These are phyloP conservation scores for Chaetomiaceae sp. DNA, from an alignment of 2,329 filamentous ascomycete genomes.

Conservation along the genomic window DNA sequence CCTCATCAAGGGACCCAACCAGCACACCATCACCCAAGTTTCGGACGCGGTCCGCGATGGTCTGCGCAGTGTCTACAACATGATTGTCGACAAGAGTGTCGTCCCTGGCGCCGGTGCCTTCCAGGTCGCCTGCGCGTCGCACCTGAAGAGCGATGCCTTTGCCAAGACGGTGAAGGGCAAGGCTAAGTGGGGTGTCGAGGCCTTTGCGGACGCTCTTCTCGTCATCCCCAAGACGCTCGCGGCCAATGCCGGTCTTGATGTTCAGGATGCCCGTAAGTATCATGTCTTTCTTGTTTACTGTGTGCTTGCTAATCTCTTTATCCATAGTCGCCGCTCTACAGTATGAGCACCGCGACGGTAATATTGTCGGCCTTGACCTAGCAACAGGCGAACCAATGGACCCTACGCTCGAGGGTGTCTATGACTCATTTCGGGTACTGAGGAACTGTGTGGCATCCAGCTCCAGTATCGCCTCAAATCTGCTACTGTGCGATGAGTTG, in stretches of 20 bases:
- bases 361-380: constrained; percentile 81
- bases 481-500: constrained; percentile 93
- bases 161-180: constrained; percentile 93
- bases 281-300: not conserved
- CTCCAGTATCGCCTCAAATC: constrained; percentile 90
- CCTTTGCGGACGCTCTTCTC: constrained; percentile 90
- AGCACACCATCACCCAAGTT: constrained; percentile 94
- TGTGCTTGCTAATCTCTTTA: constrained; percentile 11
- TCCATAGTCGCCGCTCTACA: constrained; percentile 72
- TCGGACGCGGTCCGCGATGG: constrained; percentile 95
- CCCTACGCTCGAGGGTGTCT: constrained; percentile 85
- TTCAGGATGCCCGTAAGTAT: constrained; percentile 84
- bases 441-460: constrained; percentile 92
- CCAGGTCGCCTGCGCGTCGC: constrained; percentile 86
- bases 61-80: constrained; percentile 95
- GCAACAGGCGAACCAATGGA: constrained; percentile 91
- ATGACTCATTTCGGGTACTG: constrained; percentile 92
- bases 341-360: constrained; percentile 79
- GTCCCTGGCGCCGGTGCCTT: constrained; percentile 93
- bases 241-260: constrained; percentile 91
- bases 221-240: constrained; percentile 97
- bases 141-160: constrained; percentile 83
- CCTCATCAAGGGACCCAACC: constrained; percentile 95
- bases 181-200: constrained; percentile 90
- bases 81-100: constrained; percentile 96